A percentile compares a stretch with the other conserved stretches of the same genome.
phyloP scores from a whole-genome alignment of 768 basidiomycete species.

The Fomitopsis serialis region DNA sequence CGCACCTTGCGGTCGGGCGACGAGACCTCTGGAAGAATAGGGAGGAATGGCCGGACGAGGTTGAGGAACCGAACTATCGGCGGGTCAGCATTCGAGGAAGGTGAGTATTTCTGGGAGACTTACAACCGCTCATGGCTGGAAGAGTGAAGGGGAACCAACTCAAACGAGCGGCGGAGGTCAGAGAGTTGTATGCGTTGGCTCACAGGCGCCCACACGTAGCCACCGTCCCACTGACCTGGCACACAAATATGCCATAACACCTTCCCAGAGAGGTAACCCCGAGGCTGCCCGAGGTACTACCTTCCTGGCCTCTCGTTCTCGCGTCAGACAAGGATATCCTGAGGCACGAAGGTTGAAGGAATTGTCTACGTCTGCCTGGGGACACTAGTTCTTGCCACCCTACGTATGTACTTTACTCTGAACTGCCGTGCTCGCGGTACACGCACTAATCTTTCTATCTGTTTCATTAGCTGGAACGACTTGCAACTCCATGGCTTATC shows the following conservation, averaged over 20 bases:
- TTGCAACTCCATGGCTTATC: too few relatives aligned
- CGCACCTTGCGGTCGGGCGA: slow-evolving; percentile 94
- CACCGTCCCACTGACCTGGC: slow-evolving; percentile 20
- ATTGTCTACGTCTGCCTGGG: too few relatives aligned
- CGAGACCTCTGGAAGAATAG: slow-evolving; percentile 94
- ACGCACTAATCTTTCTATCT: too few relatives aligned
- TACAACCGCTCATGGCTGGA: slow-evolving; percentile 69
- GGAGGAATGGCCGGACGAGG: slow-evolving; percentile 96
- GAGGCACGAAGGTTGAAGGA: too few relatives aligned
- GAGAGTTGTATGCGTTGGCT: slow-evolving; percentile 1
- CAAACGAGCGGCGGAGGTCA: slow-evolving; percentile 17
- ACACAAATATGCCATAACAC: slow-evolving; percentile 17
- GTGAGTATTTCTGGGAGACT: slow-evolving; percentile 5
- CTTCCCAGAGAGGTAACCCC: background rate
- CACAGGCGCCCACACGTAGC: slow-evolving; percentile 14
- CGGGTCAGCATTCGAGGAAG: background rate
- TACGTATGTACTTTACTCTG: too few relatives aligned
- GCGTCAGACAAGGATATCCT: too few relatives aligned
- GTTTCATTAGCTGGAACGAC: too few relatives aligned
- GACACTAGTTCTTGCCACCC: too few relatives aligned
- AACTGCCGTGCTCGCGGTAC: too few relatives aligned
- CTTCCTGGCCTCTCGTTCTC: too few relatives aligned
- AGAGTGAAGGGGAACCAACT: slow-evolving; percentile 12
- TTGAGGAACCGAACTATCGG: slow-evolving; percentile 88
- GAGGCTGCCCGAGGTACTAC: too few relatives aligned